Evolutionary conservation across 2,329 filamentous ascomycete species (phyloP), one percentile per base, ranked within the genome.

Genomic region (Ceratocystis huliohia): DNA sequence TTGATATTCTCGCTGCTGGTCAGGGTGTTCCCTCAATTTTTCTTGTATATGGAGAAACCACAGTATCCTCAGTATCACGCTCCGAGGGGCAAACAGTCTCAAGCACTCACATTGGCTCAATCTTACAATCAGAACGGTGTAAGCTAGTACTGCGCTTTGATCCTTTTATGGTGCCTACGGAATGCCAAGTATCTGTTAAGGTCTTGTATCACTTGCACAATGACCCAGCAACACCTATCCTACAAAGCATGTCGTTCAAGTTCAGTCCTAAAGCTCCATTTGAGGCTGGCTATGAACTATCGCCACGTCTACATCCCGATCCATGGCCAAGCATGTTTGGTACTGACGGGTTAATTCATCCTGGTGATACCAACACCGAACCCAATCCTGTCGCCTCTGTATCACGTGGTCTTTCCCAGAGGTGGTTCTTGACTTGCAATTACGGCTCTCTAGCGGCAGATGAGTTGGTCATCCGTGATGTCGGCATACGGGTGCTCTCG

Each of bases 291-390:
- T 96, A 96, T 74, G 90, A 95, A 69, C 84, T 97, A 69, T 81
- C 87, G 13, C 91, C 94, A 10, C 83, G 88, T 8, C 79, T 96
- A 2, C 88, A 96, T 74, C 75, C 82, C 0, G 86, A 88, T 62
- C 80, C 84, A 1, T 99, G 94, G 93, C 92, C 94, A 0, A 91
- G 87, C 73, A 86, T 95, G 71, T 99, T 97, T 74, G 81, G 85
- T 64, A 78, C 82, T 20, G 81, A 85, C 25, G 77, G 77, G 15
- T 71, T 83, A 2, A 30, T 57, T 8, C 28, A 5, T 7, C 7
- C 53, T 41, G 3, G 37, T 6, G 53, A 57, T 57, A 22, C 53
- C 17, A 74, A 75, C 25, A 74, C 75, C 5, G 75, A 77, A 33
- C 73, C 70, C 30, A 74, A 76, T 10, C 71, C 74, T 10, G 5